Percentiles rank a stretch among this genome's conserved stretches.
Evolutionary conservation across 2,329 filamentous ascomycete genomes (phyloP).

Genomic region (Ophiostoma sp.): DNA sequence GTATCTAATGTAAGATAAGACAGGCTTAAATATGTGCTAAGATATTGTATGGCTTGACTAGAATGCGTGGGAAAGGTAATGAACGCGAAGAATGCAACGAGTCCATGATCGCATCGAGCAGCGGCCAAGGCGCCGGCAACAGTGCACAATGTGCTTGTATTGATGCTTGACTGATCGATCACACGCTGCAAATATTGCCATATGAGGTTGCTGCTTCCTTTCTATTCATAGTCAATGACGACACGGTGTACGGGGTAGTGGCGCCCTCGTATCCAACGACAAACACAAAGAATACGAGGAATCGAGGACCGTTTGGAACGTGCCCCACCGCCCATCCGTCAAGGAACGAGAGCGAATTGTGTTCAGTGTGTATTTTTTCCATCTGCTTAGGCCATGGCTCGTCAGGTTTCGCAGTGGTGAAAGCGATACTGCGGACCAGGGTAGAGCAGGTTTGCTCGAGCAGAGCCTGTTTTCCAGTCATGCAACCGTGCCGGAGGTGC

Average conservation of each 20-base stretch:
- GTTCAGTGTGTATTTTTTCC: background rate
- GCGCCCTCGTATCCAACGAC: background rate
- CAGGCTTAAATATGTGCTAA: background rate
- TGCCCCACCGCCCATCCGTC: background rate
- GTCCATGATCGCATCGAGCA: background rate
- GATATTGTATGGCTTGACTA: background rate
- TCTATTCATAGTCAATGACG: conserved; percentile 9
- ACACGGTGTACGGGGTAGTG: background rate
- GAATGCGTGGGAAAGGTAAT: conserved; percentile 1
- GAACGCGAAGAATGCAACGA: background rate
- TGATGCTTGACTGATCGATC: no score
- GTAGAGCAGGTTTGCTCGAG: background rate
- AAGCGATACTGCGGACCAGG: no score
- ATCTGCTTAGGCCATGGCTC: background rate
- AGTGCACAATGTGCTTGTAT: no score
- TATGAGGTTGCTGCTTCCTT: no score
- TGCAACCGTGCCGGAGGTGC: background rate
- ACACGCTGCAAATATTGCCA: no score
- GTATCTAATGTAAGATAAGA: no score
- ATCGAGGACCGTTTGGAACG: background rate
- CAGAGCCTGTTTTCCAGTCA: background rate
- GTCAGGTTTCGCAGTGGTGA: no score
- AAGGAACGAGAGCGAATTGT: conserved; percentile 4
- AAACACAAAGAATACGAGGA: conserved; percentile 13
- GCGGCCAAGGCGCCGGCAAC: no score